Percentiles rank a stretch among this genome's conserved stretches.
Conservation (phyloP, 495 filamentous ascomycete genomes). For the Daldinia grandis region DNA sequence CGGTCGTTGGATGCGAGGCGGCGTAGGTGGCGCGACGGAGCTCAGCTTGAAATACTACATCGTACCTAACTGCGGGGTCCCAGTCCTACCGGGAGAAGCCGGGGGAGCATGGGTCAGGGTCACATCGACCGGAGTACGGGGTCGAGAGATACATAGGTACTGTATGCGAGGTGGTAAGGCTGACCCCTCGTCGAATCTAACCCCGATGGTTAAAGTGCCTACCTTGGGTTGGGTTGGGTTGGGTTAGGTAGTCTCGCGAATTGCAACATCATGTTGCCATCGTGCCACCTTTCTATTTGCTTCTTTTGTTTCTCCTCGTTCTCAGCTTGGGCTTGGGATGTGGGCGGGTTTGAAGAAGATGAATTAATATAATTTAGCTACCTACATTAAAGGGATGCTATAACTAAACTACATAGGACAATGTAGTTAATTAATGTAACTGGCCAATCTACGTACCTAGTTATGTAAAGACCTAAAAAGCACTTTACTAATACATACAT, state of each 20-base stretch:
- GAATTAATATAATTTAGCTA: background rate
- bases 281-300: background rate
- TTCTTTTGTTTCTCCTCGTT: too few species aligned
- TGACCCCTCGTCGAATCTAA: slow-evolving; percentile 15
- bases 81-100: slow-evolving; percentile 7
- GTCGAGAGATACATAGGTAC: slow-evolving; percentile 5
- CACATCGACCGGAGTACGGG: slow-evolving; percentile 26
- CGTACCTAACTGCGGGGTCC: background rate
- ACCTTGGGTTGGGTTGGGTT: background rate
- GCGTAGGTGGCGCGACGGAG: background rate
- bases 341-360: background rate
- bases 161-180: slow-evolving; percentile 8
- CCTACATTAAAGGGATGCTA: too few species aligned
- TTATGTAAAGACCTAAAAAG: too few species aligned
- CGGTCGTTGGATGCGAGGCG: background rate
- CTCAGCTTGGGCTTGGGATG: too few species aligned
- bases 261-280: slow-evolving; percentile 29
- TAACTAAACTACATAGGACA: too few species aligned
- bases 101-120: slow-evolving; percentile 18
- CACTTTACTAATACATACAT: background rate
- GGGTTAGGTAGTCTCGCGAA: background rate
- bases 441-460: background rate
- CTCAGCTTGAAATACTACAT: background rate
- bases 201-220: background rate
- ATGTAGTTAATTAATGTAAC: too few species aligned